Evolutionary conservation across 208 protist genomes (phyloP).

Genomic region (Lotmaria passim): DNA sequence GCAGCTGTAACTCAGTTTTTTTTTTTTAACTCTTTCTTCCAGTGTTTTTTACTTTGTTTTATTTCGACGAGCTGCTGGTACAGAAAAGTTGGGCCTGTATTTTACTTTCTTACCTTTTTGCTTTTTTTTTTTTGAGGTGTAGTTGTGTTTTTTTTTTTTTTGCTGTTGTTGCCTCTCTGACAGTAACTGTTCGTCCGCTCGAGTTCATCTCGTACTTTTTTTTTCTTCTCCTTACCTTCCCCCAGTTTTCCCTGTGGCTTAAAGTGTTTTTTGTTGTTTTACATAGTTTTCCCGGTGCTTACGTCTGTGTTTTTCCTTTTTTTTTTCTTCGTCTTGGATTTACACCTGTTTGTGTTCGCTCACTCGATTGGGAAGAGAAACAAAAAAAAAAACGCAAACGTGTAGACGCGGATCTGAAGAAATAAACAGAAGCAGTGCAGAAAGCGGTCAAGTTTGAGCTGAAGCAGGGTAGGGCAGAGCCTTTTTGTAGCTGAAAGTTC

Average conservation of each 20-base stretch:
- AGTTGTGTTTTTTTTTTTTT: constrained; percentile 1
- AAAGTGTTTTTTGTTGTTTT: constrained; percentile 11
- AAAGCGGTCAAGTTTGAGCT: not conserved
- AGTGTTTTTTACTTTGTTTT: constrained; percentile 12
- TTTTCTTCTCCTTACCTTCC: constrained; percentile 1
- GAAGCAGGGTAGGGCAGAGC: no score
- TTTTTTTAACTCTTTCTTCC: constrained; percentile 1
- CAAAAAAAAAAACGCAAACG: not conserved
- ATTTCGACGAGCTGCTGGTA: not conserved
- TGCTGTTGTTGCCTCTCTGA: constrained; percentile 7
- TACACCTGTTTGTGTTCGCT: not conserved
- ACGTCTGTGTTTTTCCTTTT: no score
- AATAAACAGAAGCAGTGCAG: constrained; percentile 9
- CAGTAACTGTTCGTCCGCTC: not conserved
- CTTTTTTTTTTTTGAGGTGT: constrained; percentile 14
- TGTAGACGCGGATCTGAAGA: no score
- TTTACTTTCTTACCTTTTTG: constrained; percentile 6
- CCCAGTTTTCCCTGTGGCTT: constrained; percentile 5
- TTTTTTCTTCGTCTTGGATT: constrained; percentile 8
- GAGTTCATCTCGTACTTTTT: constrained; percentile 20
- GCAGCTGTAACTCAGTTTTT: constrained; percentile 1
- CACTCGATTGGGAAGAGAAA: constrained; percentile 10
- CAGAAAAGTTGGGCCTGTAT: not conserved
- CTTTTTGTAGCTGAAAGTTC: no score
- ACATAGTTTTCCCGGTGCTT: no score